A percentile compares a stretch with the other conserved stretches of the same genome.
phyloP scores from a whole-genome alignment of 2,329 filamentous ascomycete species.

The Trichoderma harzianum region DNA sequence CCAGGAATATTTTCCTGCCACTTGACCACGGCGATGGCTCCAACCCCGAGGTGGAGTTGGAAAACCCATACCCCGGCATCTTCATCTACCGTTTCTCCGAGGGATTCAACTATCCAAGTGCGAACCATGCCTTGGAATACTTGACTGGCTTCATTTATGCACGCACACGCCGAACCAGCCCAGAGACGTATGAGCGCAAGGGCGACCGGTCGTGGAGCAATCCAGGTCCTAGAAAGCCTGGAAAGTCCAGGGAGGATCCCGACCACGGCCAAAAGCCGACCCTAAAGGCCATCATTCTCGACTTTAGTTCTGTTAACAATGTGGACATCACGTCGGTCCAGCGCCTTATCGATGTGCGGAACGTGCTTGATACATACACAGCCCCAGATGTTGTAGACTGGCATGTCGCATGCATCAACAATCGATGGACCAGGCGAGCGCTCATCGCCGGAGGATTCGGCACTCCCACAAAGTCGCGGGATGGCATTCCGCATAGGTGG shows the following conservation, averaged over 20 bases:
- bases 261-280: constrained; percentile 53
- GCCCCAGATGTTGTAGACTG: constrained; percentile 81
- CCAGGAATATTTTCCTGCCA: constrained; percentile 81
- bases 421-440: constrained; percentile 85
- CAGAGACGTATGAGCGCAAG: constrained; percentile 58
- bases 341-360: constrained; percentile 88
- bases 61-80: constrained; percentile 81
- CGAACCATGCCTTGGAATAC: constrained; percentile 81
- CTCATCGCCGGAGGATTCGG: constrained; percentile 86
- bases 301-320: constrained; percentile 91
- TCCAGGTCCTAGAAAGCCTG: constrained; percentile 60
- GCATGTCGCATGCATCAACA: constrained; percentile 93
- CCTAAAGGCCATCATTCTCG: constrained; percentile 85
- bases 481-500: constrained; percentile 64
- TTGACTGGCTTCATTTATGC: constrained; percentile 65
- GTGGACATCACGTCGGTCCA: constrained; percentile 92
- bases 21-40: constrained; percentile 85
- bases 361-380: constrained; percentile 85
- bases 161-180: constrained; percentile 73
- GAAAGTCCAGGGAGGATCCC: constrained; percentile 38
- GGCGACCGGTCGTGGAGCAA: constrained; percentile 95
- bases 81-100: constrained; percentile 96
- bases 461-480: constrained; percentile 58
- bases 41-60: constrained; percentile 77
- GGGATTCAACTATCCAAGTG: constrained; percentile 95